Conservation (phyloP, 306 rosid species). For the Vigna nakashimae region DNA sequence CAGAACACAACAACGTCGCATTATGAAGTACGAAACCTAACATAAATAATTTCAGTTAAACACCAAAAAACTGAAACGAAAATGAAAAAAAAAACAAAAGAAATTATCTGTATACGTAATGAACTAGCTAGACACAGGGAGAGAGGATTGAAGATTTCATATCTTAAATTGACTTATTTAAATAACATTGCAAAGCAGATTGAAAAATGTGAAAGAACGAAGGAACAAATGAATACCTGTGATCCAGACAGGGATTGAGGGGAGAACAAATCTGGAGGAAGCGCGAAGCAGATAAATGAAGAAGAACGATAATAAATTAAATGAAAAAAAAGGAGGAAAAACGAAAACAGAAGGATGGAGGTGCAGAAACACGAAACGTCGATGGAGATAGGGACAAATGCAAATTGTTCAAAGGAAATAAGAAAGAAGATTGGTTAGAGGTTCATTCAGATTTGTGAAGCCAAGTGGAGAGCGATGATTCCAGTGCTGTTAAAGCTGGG, state of each 20-base stretch:
- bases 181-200: background rate
- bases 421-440: background rate
- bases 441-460: slow-evolving; percentile 37
- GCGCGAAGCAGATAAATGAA: background rate
- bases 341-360: background rate
- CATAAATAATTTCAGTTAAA: background rate
- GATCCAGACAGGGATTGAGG: slow-evolving; percentile 39
- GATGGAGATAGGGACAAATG: background rate
- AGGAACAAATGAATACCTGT: slow-evolving; percentile 23
- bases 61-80: background rate
- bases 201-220: background rate
- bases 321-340: background rate
- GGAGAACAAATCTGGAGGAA: background rate
- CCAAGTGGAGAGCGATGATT: slow-evolving; percentile 43
- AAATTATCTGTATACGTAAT: background rate
- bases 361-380: background rate
- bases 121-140: background rate
- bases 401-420: background rate
- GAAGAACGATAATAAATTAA: background rate
- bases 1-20: background rate
- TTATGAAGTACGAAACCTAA: slow-evolving; percentile 20
- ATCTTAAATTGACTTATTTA: slow-evolving; percentile 10
- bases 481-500: slow-evolving; percentile 19
- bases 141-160: background rate
- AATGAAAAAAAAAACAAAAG: background rate